phyloP scores from a whole-genome alignment of 2,329 filamentous ascomycete genomes.

The Graphilbum fragrans region DNA sequence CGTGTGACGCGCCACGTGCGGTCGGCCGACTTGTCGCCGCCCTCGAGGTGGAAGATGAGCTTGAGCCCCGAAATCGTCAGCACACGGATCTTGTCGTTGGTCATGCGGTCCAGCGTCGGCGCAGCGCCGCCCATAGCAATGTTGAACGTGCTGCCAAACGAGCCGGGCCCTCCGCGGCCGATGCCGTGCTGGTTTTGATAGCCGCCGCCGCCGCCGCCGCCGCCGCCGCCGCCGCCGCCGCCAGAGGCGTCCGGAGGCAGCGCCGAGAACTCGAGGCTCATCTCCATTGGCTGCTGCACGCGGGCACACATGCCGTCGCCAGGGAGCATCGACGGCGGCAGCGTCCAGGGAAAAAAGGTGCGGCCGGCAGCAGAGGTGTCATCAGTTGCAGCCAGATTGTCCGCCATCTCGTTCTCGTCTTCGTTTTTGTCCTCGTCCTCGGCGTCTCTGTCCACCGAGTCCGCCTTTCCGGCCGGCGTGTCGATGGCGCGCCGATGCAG shows the following conservation, averaged over 20 bases:
- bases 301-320: constrained; percentile 64
- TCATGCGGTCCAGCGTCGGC: constrained; percentile 34
- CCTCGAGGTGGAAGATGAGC: constrained; percentile 56
- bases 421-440: constrained; percentile 1
- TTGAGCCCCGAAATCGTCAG: constrained; percentile 44
- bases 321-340: constrained; percentile 65
- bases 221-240: constrained; percentile 10
- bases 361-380: constrained; percentile 33
- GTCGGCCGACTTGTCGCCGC: constrained; percentile 17
- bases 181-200: constrained; percentile 18
- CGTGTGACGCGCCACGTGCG: constrained; percentile 61
- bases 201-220: too few relatives aligned
- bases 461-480: too few relatives aligned
- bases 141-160: constrained; percentile 25
- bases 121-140: constrained; percentile 26
- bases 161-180: constrained; percentile 6
- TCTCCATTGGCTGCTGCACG: constrained; percentile 58
- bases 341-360: constrained; percentile 86
- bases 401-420: neutral
- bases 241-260: constrained; percentile 17
- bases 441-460: neutral
- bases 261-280: constrained; percentile 51
- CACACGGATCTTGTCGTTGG: constrained; percentile 32
- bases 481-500: constrained; percentile 28
- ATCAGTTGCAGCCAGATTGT: too few relatives aligned